Evolutionary conservation across 495 filamentous ascomycete species (phyloP).

Genomic region (Aspergillus leporis): DNA sequence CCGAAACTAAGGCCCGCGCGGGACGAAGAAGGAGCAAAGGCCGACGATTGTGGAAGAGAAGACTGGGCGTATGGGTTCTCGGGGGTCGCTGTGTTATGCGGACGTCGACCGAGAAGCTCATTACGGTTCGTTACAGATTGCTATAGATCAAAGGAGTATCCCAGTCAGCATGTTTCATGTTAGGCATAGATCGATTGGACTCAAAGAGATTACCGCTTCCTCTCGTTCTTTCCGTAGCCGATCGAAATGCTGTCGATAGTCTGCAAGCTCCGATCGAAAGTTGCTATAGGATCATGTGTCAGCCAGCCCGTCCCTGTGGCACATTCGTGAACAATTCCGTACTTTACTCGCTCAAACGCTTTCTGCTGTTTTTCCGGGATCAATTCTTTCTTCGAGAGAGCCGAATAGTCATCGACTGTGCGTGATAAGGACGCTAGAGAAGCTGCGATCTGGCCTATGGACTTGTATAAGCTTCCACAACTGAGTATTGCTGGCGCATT

Average conservation of each 20-base stretch:
- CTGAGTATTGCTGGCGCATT: not conserved
- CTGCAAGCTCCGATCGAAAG: conserved; percentile 78
- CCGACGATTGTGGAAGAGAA: conserved; percentile 42
- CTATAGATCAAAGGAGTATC: conserved; percentile 27
- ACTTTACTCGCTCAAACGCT: conserved; percentile 75
- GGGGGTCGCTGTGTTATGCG: conserved; percentile 82
- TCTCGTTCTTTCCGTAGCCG: conserved; percentile 72
- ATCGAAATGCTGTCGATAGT: conserved; percentile 77
- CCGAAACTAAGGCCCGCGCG: conserved; percentile 52
- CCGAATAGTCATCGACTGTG: conserved; percentile 90
- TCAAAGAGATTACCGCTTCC: conserved; percentile 56
- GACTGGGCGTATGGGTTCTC: conserved; percentile 90
- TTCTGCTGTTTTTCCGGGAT: conserved; percentile 87
- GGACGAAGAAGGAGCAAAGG: conserved; percentile 41
- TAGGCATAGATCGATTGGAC: not conserved
- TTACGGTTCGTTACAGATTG: conserved; percentile 70
- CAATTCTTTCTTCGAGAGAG: conserved; percentile 81
- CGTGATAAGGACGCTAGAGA: conserved; percentile 86
- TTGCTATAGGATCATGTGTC: conserved; percentile 32
- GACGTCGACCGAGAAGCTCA: conserved; percentile 88
- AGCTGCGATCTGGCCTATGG: conserved; percentile 72
- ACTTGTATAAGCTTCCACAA: conserved; percentile 14
- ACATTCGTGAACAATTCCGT: not conserved
- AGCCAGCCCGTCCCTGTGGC: not conserved
- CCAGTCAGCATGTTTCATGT: not conserved